Base-by-base conservation (phyloP, 768 basidiomycete species). In the Hericium alpestre region DNA sequence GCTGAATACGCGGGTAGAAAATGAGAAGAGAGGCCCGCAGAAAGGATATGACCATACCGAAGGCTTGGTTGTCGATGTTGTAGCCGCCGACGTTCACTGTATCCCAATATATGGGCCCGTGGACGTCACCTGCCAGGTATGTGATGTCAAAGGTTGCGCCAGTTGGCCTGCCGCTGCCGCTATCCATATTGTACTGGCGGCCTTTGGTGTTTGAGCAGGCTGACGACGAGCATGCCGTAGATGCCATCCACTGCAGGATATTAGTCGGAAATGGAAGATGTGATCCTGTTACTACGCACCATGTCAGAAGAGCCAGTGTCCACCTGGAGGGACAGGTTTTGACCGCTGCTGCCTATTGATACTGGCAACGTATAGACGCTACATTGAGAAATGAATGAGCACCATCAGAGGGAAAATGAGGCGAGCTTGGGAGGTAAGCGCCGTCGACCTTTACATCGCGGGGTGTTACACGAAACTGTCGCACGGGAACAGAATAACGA, bases 251-350 rank as follows among this genome's bases (percentile, higher is more conserved):
- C 88, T 90, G 59, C 53, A 8, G 32, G 18, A 46, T 38, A 20
- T 27, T 5, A 54, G n/a, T 53, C 25, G 51, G 32, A 58, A 51
- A 51, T 49, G 15, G 9, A 18, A 40, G n/a, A 10, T 22, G 55
- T 38, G 49, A 55, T 58, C 18, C 32, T 49, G 3, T 39, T 23
- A 40, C 37, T 9, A 73, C 80, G 63, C 57, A 89, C 87, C 23
- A 89, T 73, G 70, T 92, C 89, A 0, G 87, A 87, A 0, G 90
- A 90, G 27, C 90, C 90, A 0, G 86, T 88, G 63, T 92, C 89
- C 39, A 91, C 77, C 65, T 90, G 87, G 2, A 90, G 70, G 6
- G 78, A 81, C 22, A 86, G 69, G 22, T 74, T 76, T 56, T 85
- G 77, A 37, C 65, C 65, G 9, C 65, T 69, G 7, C 67, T 54